These are phyloP conservation scores for Salix suchowensis DNA, from an alignment of 345 rosid species.

Conservation along the genomic window DNA sequence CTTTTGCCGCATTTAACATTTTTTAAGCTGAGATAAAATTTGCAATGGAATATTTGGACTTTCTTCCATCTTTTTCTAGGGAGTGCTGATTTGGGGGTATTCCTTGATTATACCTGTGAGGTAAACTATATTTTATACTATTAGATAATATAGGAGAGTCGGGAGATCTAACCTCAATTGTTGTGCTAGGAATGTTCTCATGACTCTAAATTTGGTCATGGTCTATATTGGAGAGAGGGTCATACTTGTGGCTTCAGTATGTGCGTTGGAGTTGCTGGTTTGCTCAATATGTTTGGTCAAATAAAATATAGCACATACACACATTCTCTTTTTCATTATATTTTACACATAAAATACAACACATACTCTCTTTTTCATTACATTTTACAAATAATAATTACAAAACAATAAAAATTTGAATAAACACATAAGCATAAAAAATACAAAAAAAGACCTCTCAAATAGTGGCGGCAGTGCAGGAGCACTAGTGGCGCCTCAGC, in stretches of 20 bases:
- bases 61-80: background rate
- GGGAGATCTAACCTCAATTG: background rate
- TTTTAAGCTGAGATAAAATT: background rate
- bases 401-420: no score
- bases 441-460: no score
- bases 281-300: background rate
- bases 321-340: no score
- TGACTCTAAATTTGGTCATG: background rate
- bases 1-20: background rate
- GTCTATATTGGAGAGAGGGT: background rate
- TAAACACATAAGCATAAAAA: no score
- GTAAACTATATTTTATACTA: background rate
- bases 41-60: no score
- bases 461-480: no score
- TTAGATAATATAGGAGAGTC: background rate
- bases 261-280: fast-evolving
- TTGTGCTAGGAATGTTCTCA: background rate
- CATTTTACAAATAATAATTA: no score
- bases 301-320: no score
- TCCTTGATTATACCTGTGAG: background rate
- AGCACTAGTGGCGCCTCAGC: no score
- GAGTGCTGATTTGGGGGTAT: background rate
- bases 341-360: no score
- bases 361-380: no score
- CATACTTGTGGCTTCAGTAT: background rate